These are phyloP conservation scores for Parascedosporium putredinis DNA, from an alignment of 2,329 filamentous ascomycete genomes.

Conservation along the genomic window DNA sequence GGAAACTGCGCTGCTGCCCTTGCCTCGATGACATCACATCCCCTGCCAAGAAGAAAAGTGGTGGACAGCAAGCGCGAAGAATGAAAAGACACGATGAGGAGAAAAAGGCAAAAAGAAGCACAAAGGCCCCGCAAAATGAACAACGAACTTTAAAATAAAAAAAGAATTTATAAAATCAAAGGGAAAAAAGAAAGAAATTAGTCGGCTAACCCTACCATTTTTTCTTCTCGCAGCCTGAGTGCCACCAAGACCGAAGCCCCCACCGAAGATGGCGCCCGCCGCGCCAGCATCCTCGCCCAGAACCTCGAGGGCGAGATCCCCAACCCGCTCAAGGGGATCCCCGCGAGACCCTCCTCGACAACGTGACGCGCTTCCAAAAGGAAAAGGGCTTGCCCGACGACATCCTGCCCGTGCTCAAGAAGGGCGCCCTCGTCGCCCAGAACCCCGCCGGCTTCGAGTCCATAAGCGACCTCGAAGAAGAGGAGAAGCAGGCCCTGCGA, in stretches of 20 bases:
- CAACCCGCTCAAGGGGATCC: slow-evolving; percentile 43
- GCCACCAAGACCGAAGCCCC: not conserved
- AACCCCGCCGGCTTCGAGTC: slow-evolving; percentile 35
- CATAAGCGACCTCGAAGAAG: slow-evolving; percentile 32
- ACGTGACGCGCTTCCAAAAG: slow-evolving; percentile 43
- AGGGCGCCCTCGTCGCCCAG: slow-evolving; percentile 20
- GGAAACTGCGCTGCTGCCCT: too few species aligned
- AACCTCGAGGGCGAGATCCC: slow-evolving; percentile 20
- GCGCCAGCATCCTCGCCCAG: slow-evolving; percentile 10
- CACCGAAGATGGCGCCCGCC: not conserved
- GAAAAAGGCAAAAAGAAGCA: not conserved
- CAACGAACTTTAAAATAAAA: too few species aligned
- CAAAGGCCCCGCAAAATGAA: too few species aligned
- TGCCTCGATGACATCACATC: too few species aligned
- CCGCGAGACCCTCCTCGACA: slow-evolving; percentile 37
- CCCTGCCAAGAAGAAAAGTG: not conserved
- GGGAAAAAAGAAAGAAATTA: not conserved
- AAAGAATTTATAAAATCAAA: not conserved
- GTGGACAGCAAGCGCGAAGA: too few species aligned
- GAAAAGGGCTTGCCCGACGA: slow-evolving; percentile 35
- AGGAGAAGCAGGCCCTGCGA: slow-evolving; percentile 28
- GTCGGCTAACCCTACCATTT: not conserved
- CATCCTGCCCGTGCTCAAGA: slow-evolving; percentile 26
- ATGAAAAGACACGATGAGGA: too few species aligned
- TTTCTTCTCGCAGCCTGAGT: not conserved